Evolutionary conservation across 2,329 filamentous ascomycete genomes (phyloP).

Genomic region (Diaporthe sp.): DNA sequence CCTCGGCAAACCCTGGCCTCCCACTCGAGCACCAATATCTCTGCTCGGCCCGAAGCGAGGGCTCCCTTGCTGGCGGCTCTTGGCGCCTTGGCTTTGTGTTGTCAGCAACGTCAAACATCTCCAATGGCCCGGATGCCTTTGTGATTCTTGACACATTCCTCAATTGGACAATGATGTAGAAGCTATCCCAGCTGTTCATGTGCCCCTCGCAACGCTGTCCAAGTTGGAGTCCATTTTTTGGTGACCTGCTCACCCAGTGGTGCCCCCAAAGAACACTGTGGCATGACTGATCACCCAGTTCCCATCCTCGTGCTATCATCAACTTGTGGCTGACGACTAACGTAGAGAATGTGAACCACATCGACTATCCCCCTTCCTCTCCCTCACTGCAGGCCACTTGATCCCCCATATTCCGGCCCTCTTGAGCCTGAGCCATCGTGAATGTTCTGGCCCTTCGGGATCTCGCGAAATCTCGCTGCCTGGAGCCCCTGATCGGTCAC

Average conservation of each 20-base stretch:
- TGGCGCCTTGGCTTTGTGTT: conserved; percentile 7
- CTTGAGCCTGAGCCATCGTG: neutral
- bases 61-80: neutral
- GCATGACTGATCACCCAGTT: neutral
- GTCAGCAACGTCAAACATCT: neutral
- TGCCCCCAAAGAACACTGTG: neutral
- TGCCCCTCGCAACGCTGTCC: neutral
- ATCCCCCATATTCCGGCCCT: rapidly evolving
- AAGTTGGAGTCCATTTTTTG: neutral
- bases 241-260: neutral
- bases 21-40: too few relatives aligned
- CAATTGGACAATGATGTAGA: too few relatives aligned
- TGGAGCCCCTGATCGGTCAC: neutral
- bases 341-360: neutral
- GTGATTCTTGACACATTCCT: too few relatives aligned
- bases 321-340: neutral
- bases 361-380: rapidly evolving
- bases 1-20: neutral
- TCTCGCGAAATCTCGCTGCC: neutral
- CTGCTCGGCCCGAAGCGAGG: neutral
- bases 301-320: neutral
- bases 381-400: neutral
- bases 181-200: too few relatives aligned
- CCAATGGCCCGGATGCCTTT: neutral
- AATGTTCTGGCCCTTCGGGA: neutral